Percentiles rank a stretch among this genome's conserved stretches.
phyloP scores from a whole-genome alignment of 768 basidiomycete genomes.

The Panaeolus cyanescens region DNA sequence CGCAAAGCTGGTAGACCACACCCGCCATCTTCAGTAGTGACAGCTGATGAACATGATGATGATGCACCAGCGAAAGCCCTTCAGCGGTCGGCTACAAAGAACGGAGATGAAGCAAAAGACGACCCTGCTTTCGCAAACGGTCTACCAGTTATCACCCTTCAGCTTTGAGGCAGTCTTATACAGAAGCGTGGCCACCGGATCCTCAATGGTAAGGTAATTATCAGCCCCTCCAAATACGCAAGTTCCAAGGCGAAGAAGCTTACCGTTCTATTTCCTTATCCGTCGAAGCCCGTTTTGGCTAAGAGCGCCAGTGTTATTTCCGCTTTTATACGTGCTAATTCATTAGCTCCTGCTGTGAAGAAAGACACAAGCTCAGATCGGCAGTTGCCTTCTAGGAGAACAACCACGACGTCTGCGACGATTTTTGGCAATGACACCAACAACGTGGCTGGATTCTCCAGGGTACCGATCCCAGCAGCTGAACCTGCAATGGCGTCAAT shows the following conservation, averaged over 20 bases:
- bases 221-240: constrained; percentile 56
- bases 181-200: constrained; percentile 68
- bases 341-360: constrained; percentile 55
- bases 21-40: constrained; percentile 20
- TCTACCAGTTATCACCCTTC: constrained; percentile 61
- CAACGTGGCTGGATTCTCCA: constrained; percentile 13
- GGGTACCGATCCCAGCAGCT: not conserved
- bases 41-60: constrained; percentile 20
- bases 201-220: constrained; percentile 56
- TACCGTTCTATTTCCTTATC: constrained; percentile 14
- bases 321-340: constrained; percentile 62
- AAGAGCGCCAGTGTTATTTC: constrained; percentile 50
- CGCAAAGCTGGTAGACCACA: constrained; percentile 24
- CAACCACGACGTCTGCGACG: constrained; percentile 27
- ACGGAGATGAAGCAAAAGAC: constrained; percentile 46
- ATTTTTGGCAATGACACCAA: constrained; percentile 9
- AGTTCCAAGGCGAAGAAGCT: constrained; percentile 9
- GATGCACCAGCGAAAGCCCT: constrained; percentile 13
- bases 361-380: constrained; percentile 20
- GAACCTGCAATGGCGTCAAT: constrained; percentile 22
- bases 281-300: constrained; percentile 10
- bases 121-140: constrained; percentile 59
- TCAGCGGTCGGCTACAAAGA: not conserved
- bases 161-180: constrained; percentile 73
- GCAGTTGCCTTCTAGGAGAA: constrained; percentile 50